Conservation (phyloP, 1,139 yeast species). For the Wickerhamomyces sp. region DNA sequence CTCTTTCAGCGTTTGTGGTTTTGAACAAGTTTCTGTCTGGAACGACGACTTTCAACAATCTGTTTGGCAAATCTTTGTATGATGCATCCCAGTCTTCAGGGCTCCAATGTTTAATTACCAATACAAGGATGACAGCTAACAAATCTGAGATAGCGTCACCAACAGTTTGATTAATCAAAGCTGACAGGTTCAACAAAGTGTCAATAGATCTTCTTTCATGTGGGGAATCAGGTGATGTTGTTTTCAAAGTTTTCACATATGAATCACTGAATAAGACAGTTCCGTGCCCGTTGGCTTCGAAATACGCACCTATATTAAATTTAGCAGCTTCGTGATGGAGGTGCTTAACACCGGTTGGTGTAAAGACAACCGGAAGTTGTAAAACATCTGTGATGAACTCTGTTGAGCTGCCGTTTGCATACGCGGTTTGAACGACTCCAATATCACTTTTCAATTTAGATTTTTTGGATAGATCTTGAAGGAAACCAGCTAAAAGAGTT, state of each 20-base stretch:
- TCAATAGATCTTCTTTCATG: conserved; percentile 37
- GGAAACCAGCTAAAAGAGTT: conserved; percentile 70
- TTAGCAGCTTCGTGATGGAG: conserved; percentile 85
- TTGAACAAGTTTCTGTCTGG: conserved; percentile 74
- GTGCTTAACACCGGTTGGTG: conserved; percentile 96
- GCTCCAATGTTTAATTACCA: conserved; percentile 49
- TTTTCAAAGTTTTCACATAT: conserved; percentile 40
- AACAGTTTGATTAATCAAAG: conserved; percentile 88
- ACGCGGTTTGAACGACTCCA: conserved; percentile 96
- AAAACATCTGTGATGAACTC: conserved; percentile 58
- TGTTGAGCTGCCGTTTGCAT: conserved; percentile 93
- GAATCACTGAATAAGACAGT: conserved; percentile 77
- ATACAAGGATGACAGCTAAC: conserved; percentile 66
- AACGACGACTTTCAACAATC: conserved; percentile 75
- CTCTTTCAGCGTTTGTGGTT: conserved; percentile 90
- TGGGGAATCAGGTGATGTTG: conserved; percentile 23
- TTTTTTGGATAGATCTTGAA: conserved; percentile 46
- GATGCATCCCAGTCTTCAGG: conserved; percentile 74
- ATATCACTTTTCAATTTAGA: conserved; percentile 39
- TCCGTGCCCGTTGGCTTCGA: conserved; percentile 99
- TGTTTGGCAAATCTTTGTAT: conserved; percentile 84
- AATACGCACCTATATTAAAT: conserved; percentile 88
- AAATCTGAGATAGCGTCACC: conserved; percentile 96
- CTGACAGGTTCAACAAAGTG: conserved; percentile 53
- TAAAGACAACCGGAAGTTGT: conserved; percentile 76